Conservation (phyloP, 768 basidiomycete species). For the Termitomyces sp. region DNA sequence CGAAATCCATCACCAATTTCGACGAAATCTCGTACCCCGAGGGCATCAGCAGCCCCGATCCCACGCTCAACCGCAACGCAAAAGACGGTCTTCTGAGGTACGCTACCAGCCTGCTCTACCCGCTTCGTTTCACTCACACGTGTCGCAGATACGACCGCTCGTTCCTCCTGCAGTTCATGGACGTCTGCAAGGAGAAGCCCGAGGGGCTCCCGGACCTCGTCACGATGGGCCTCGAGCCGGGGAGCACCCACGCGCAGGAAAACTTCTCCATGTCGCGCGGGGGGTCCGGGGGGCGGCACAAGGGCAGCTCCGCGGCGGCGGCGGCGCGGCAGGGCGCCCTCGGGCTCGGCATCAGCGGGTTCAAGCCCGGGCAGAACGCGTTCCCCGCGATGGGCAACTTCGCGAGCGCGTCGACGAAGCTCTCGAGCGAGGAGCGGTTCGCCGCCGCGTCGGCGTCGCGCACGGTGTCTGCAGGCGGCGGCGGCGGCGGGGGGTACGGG, state of each 20-base stretch:
- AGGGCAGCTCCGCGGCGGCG: constrained; percentile 38
- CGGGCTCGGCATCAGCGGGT: constrained; percentile 35
- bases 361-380: constrained; percentile 41
- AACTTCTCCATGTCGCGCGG: constrained; percentile 43
- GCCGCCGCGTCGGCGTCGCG: constrained; percentile 40
- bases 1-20: constrained; percentile 82
- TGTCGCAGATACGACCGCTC: constrained; percentile 83
- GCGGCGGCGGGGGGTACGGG: constrained; percentile 34
- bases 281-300: constrained; percentile 61
- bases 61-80: constrained; percentile 84
- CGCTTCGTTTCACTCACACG: not conserved
- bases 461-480: constrained; percentile 51
- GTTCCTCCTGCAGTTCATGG: constrained; percentile 96
- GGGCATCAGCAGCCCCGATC: constrained; percentile 79
- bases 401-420: constrained; percentile 50
- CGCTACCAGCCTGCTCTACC: constrained; percentile 4
- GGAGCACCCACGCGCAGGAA: constrained; percentile 41
- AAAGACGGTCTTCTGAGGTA: constrained; percentile 89
- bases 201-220: constrained; percentile 85
- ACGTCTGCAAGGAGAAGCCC: constrained; percentile 91
- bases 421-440: constrained; percentile 69
- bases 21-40: constrained; percentile 74
- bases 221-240: constrained; percentile 84
- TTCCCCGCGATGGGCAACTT: constrained; percentile 62
- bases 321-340: constrained; percentile 42